Conservation (phyloP, 495 filamentous ascomycete genomes). For the Acidomyces sp. region DNA sequence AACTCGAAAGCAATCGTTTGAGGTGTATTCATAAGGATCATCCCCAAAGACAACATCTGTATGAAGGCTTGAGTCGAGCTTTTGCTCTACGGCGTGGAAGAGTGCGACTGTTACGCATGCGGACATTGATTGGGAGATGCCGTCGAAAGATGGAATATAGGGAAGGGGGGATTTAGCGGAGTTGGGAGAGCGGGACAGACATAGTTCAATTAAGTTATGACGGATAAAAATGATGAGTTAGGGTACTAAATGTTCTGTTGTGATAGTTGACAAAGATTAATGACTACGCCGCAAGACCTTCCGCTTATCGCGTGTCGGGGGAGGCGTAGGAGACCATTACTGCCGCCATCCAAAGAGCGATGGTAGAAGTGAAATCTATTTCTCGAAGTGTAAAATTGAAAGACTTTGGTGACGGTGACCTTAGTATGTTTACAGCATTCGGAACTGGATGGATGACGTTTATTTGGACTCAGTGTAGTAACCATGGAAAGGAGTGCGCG, state of each 20-base stretch:
- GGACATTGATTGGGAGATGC: not conserved
- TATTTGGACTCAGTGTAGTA: not conserved
- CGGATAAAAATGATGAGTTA: not conserved
- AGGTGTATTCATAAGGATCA: not conserved
- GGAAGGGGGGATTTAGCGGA: not conserved
- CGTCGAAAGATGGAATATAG: not conserved
- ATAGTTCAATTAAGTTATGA: not conserved
- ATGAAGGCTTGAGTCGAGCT: not conserved
- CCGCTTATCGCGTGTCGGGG: not conserved
- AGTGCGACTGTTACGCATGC: not conserved
- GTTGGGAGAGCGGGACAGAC: not conserved
- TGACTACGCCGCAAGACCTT: not conserved
- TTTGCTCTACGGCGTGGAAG: not conserved
- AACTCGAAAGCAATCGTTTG: not conserved
- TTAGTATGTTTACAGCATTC: not conserved
- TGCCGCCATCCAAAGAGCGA: not conserved
- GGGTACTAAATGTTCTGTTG: not conserved
- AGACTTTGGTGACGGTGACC: not conserved
- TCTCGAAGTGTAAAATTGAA: not conserved
- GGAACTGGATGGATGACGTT: not conserved
- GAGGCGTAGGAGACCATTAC: not conserved
- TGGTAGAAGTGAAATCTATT: not conserved
- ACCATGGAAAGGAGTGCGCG: too few species aligned
- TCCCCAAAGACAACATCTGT: not conserved
- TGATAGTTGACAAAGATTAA: not conserved